A percentile compares a stretch with the other conserved stretches of the same genome.
Conservation (phyloP, 768 basidiomycete species). For the Collybia sordida region DNA sequence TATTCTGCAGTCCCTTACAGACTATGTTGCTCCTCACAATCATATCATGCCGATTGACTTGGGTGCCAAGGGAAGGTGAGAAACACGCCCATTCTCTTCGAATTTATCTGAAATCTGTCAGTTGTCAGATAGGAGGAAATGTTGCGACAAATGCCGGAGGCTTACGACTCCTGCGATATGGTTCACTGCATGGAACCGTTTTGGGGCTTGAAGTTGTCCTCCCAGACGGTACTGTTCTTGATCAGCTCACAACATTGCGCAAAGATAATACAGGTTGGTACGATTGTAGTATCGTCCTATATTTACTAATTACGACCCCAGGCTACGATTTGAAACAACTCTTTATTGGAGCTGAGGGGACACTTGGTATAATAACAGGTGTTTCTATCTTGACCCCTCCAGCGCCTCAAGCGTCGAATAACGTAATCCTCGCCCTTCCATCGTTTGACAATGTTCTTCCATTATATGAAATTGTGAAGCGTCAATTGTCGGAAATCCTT, state of each 20-base stretch:
- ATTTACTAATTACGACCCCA: slow-evolving; percentile 24
- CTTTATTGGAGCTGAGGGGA: slow-evolving; percentile 97
- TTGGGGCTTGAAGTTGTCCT: slow-evolving; percentile 95
- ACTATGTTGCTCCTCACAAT: slow-evolving; percentile 81
- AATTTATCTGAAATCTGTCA: slow-evolving; percentile 23
- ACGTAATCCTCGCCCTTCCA: slow-evolving; percentile 87
- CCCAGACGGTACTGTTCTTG: slow-evolving; percentile 89
- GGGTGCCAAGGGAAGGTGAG: slow-evolving; percentile 92
- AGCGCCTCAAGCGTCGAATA: slow-evolving; percentile 80
- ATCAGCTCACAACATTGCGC: slow-evolving; percentile 84
- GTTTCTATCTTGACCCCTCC: slow-evolving; percentile 93
- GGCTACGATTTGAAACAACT: slow-evolving; percentile 98
- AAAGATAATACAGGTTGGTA: slow-evolving; percentile 92
- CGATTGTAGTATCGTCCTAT: not conserved
- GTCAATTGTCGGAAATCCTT: slow-evolving; percentile 88
- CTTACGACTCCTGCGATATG: slow-evolving; percentile 90
- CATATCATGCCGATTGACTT: slow-evolving; percentile 97
- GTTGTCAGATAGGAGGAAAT: slow-evolving; percentile 98
- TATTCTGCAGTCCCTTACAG: slow-evolving; percentile 84
- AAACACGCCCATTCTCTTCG: slow-evolving; percentile 5
- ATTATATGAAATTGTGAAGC: slow-evolving; percentile 79
- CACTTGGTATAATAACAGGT: slow-evolving; percentile 91
- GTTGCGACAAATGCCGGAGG: slow-evolving; percentile 97
- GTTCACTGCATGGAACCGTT: slow-evolving; percentile 92
- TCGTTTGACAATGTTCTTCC: slow-evolving; percentile 86